Conservation (phyloP, 116 monocot genomes). For the Papilionanthe hybrid region DNA sequence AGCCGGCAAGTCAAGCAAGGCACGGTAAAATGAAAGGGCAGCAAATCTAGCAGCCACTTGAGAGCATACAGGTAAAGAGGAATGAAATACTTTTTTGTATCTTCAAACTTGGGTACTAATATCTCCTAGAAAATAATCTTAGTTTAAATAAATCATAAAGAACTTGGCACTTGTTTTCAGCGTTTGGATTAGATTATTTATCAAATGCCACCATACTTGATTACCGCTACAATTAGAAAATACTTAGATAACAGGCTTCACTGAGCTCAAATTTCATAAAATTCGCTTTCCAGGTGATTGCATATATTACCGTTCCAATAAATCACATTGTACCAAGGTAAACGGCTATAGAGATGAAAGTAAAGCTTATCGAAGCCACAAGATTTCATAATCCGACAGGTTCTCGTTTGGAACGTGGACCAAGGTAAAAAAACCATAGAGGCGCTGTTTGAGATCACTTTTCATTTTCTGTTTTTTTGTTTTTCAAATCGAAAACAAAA, state of each 20-base stretch:
- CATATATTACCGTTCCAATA: not conserved
- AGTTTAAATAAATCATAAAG: not conserved
- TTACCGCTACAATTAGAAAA: not conserved
- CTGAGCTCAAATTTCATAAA: not conserved
- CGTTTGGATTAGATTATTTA: no score
- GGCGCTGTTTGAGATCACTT: no score
- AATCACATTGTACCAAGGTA: not conserved
- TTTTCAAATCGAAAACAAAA: no score
- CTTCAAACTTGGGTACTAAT: not conserved
- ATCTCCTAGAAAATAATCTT: not conserved
- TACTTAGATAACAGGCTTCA: not conserved
- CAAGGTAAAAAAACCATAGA: not conserved
- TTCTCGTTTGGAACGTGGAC: no score
- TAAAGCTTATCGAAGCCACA: no score
- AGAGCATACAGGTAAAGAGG: no score
- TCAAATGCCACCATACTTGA: no score
- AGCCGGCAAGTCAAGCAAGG: no score
- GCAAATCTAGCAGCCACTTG: not conserved
- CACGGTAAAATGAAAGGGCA: no score
- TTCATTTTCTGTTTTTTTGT: no score
- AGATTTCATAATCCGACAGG: no score
- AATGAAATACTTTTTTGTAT: not conserved
- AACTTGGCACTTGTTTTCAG: not conserved
- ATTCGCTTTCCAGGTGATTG: not conserved
- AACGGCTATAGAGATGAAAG: no score